Percentiles rank a stretch among this genome's conserved stretches.
Conservation (phyloP, 1,284 basidiomycete species). For the Calocybe gambosa region DNA sequence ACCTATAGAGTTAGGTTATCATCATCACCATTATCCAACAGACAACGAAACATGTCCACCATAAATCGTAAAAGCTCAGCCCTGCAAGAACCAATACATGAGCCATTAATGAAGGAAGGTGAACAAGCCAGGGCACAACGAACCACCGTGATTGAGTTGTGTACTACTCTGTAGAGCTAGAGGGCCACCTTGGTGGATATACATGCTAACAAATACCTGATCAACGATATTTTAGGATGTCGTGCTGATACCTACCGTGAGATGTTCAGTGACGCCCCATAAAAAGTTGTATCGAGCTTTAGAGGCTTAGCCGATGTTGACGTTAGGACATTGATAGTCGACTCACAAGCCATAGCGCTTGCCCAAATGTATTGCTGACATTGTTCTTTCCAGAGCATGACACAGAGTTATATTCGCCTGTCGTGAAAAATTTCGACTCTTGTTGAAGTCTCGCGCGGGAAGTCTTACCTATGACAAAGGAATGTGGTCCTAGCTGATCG, state of each 20-base stretch:
- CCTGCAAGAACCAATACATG: slow-evolving; percentile 18
- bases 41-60: slow-evolving; percentile 22
- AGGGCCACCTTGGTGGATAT: slow-evolving; percentile 46
- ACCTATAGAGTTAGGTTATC: slow-evolving; percentile 23
- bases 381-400: slow-evolving; percentile 42
- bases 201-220: slow-evolving; percentile 26
- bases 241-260: slow-evolving; percentile 28
- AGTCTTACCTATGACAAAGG: slow-evolving; percentile 38
- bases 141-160: slow-evolving; percentile 41
- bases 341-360: slow-evolving; percentile 43
- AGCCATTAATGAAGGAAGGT: not conserved
- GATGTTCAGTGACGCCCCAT: slow-evolving; percentile 45
- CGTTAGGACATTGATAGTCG: not conserved
- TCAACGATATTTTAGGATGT: not conserved
- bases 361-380: slow-evolving; percentile 47
- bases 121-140: not conserved
- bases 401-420: slow-evolving; percentile 49
- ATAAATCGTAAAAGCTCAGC: slow-evolving; percentile 42
- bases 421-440: not conserved
- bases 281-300: slow-evolving; percentile 40
- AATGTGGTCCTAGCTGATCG: slow-evolving; percentile 36
- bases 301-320: not conserved
- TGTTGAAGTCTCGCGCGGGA: not conserved
- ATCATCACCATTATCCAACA: not conserved
- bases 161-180: slow-evolving; percentile 42